phyloP scores from a whole-genome alignment of 2,329 filamentous ascomycete genomes.

The Coniochaeta sp. region DNA sequence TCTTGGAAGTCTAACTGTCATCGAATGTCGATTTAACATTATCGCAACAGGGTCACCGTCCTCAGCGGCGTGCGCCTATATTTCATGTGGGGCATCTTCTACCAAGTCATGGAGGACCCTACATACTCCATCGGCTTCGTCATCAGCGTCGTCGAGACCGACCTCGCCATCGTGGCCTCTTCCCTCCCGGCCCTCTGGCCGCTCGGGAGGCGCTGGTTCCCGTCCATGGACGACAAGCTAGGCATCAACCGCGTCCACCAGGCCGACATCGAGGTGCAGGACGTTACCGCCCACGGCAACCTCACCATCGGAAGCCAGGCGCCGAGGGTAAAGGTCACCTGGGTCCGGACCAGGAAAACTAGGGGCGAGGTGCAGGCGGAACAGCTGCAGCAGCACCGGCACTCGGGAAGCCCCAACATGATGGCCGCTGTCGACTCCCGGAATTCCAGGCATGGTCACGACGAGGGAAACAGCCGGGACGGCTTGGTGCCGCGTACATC shows the following conservation, averaged over 20 bases:
- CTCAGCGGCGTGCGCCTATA: slow-evolving; percentile 26
- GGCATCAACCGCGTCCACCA: slow-evolving; percentile 13
- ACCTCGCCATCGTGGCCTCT: slow-evolving; percentile 29
- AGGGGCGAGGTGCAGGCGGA: too few relatives aligned
- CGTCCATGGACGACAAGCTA: slow-evolving; percentile 21
- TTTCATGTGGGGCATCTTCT: slow-evolving; percentile 18
- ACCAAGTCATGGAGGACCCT: slow-evolving; percentile 13
- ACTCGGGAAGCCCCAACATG: too few relatives aligned
- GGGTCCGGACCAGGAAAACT: neutral
- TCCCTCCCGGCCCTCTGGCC: slow-evolving; percentile 27
- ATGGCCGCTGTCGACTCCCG: too few relatives aligned
- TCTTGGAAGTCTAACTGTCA: neutral
- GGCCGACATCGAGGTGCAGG: slow-evolving; percentile 13
- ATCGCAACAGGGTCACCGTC: slow-evolving; percentile 20
- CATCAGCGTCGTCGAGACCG: slow-evolving; percentile 24
- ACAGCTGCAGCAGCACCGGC: too few relatives aligned
- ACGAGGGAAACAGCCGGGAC: neutral
- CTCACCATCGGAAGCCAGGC: neutral
- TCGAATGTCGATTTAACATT: too few relatives aligned
- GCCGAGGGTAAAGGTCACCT: slow-evolving; percentile 5
- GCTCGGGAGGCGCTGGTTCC: slow-evolving; percentile 25
- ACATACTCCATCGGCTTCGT: slow-evolving; percentile 25
- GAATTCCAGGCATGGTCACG: too few relatives aligned
- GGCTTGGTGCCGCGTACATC: neutral
- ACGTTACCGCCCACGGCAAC: neutral